Evolutionary conservation across 2,329 filamentous ascomycete species (phyloP).

Genomic region (Zasmidium angulare): DNA sequence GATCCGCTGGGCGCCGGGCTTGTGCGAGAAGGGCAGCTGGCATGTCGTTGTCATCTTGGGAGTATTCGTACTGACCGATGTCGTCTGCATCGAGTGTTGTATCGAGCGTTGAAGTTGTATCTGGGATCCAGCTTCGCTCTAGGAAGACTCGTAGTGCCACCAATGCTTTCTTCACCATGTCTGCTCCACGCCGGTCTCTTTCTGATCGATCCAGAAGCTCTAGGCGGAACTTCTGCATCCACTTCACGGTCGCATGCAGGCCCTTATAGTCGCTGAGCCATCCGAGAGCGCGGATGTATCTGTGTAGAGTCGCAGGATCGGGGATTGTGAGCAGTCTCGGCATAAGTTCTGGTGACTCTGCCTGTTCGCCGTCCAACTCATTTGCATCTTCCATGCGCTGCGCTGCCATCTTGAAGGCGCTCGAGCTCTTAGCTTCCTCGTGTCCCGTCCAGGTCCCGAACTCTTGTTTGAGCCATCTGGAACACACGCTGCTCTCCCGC

Average conservation of each 20-base stretch:
- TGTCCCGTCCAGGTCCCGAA: slow-evolving; percentile 17
- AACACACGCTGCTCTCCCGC: too few species aligned
- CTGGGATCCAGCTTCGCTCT: slow-evolving; percentile 35
- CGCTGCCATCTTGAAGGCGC: neutral
- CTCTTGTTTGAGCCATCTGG: slow-evolving; percentile 2
- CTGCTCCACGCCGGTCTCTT: slow-evolving; percentile 31
- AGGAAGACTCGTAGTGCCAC: slow-evolving; percentile 44
- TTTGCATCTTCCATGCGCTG: neutral
- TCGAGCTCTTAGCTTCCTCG: too few species aligned
- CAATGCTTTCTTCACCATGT: slow-evolving; percentile 37
- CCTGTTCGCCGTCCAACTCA: neutral
- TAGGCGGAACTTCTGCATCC: slow-evolving; percentile 56
- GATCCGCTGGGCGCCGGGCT: slow-evolving; percentile 18
- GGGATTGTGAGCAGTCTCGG: slow-evolving; percentile 45
- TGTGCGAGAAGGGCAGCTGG: slow-evolving; percentile 6
- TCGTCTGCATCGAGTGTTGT: neutral
- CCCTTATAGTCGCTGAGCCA: slow-evolving; percentile 59
- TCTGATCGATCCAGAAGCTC: slow-evolving; percentile 29
- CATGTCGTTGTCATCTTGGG: neutral
- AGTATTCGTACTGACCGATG: neutral
- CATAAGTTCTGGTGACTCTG: slow-evolving; percentile 10
- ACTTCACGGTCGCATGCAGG: slow-evolving; percentile 58
- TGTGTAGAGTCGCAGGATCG: slow-evolving; percentile 51
- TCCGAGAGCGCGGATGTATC: slow-evolving; percentile 64
- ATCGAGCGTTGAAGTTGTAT: neutral